Conservation (phyloP, 257 asterid species). For the Perilla frutescens region DNA sequence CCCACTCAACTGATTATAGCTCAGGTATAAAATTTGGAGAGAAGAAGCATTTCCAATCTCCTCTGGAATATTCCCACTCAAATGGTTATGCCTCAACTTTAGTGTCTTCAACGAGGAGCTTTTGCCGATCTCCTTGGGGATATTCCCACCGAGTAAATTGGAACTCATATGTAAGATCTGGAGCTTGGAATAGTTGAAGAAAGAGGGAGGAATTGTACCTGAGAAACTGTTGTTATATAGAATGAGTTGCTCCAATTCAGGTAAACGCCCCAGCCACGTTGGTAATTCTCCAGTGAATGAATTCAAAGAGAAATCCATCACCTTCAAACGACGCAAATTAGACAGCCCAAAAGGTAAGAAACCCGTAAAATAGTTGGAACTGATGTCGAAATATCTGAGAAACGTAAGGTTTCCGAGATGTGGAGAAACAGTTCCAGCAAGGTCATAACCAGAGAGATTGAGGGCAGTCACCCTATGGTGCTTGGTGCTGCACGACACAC, state of each 20-base stretch:
- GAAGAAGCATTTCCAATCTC: not conserved
- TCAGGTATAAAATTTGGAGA: not conserved
- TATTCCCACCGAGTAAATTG: not conserved
- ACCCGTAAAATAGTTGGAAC: not conserved
- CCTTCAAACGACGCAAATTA: not conserved
- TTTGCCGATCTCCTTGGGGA: not conserved
- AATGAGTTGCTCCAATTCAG: not conserved
- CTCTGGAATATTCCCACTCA: not conserved
- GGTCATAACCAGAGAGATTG: not conserved
- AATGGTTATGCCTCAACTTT: not conserved
- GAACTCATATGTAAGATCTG: not conserved
- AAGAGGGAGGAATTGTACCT: not conserved
- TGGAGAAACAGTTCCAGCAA: constrained; percentile 8
- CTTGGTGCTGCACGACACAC: not conserved
- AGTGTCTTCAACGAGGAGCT: not conserved
- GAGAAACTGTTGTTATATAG: not conserved
- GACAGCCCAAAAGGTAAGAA: not conserved
- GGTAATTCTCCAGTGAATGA: constrained; percentile 6
- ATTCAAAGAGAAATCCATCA: not conserved
- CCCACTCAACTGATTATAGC: not conserved
- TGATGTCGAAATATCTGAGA: not conserved
- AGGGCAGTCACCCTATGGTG: not conserved
- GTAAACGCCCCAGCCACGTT: not conserved
- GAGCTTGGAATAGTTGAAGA: not conserved
- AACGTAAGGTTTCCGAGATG: constrained; percentile 13